Evolutionary conservation across 208 protist genomes (phyloP).

Genomic region (Wallacemonas collosoma): DNA sequence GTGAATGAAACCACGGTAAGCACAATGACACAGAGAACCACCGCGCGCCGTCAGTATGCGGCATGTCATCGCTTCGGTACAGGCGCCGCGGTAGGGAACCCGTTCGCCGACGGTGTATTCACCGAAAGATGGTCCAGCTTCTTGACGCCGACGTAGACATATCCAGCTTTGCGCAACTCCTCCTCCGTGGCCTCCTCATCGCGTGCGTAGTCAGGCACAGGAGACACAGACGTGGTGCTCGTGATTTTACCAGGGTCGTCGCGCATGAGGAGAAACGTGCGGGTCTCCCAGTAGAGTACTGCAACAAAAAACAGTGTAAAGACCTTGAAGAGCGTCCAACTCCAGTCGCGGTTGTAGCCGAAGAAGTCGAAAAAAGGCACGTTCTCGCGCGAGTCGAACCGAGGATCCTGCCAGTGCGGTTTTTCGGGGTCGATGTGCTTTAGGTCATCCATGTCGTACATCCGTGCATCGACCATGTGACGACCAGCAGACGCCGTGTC

Average conservation of each 20-base stretch:
- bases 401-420: constrained; percentile 86
- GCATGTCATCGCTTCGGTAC: neutral
- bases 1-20: neutral
- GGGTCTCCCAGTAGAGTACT: constrained; percentile 75
- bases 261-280: constrained; percentile 54
- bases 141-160: constrained; percentile 79
- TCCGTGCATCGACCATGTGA: constrained; percentile 73
- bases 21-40: neutral
- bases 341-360: constrained; percentile 90
- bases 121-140: constrained; percentile 79
- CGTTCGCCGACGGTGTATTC: neutral
- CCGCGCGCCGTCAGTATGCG: neutral
- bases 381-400: constrained; percentile 75
- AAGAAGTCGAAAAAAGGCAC: constrained; percentile 89
- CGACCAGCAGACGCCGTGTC: constrained; percentile 56
- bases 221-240: constrained; percentile 62
- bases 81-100: neutral
- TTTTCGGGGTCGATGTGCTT: constrained; percentile 85
- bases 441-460: constrained; percentile 71
- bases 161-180: constrained; percentile 74
- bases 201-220: constrained; percentile 75
- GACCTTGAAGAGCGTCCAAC: constrained; percentile 85
- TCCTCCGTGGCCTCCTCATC: constrained; percentile 83
- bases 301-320: constrained; percentile 52
- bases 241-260: constrained; percentile 53